Percentiles rank a stretch among this genome's conserved stretches.
Evolutionary conservation across 108 stramenopile genomes (phyloP).

Genomic region (Schizochytrium sp.): DNA sequence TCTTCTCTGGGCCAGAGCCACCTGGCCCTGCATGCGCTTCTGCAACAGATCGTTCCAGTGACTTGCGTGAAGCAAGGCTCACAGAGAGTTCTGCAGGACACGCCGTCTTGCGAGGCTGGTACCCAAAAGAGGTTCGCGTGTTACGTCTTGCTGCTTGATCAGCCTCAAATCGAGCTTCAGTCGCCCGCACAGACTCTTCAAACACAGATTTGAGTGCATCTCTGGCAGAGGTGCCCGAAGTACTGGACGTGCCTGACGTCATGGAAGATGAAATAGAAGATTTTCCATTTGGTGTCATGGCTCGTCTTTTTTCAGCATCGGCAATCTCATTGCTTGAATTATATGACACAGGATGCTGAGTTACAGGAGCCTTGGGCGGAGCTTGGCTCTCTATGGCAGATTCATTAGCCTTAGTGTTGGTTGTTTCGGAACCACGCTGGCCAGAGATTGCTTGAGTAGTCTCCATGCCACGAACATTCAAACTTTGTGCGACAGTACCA

Average conservation of each 20-base stretch:
- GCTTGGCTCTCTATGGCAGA: no score
- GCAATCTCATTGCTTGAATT: no score
- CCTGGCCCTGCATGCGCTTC: not conserved
- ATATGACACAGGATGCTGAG: no score
- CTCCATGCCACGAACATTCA: no score
- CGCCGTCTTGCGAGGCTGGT: conserved; percentile 25
- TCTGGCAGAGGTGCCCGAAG: not conserved
- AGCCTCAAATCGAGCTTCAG: conserved; percentile 14
- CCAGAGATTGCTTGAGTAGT: no score
- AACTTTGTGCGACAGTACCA: no score
- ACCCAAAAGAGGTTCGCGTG: not conserved
- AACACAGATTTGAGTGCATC: conserved; percentile 40
- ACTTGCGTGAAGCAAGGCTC: not conserved
- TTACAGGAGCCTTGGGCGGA: no score
- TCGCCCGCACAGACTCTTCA: conserved; percentile 35
- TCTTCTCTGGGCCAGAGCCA: conserved; percentile 1
- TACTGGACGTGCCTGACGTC: not conserved
- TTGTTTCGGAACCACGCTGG: no score
- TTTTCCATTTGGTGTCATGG: not conserved
- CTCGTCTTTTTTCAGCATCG: no score
- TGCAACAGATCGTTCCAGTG: not conserved
- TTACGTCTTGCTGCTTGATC: not conserved
- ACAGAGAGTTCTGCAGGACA: conserved; percentile 26
- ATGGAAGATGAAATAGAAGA: not conserved
- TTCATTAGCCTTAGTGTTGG: no score